phyloP scores from a whole-genome alignment of 1,139 yeast genomes.

The Protomyces lactucae-debilis region DNA sequence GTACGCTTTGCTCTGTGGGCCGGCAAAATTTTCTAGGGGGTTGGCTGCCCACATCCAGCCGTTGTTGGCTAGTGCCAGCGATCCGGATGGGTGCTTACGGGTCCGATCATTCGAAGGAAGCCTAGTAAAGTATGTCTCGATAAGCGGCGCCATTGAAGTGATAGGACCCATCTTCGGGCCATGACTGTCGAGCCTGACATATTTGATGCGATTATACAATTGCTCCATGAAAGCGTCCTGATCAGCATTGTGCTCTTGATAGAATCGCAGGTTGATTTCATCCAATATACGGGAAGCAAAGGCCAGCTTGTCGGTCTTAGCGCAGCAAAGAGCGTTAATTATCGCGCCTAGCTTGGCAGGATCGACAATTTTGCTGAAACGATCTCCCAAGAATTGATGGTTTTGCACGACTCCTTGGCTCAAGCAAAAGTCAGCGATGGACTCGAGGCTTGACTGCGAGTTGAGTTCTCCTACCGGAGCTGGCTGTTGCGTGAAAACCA shows the following conservation, averaged over 20 bases:
- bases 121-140: conserved; percentile 84
- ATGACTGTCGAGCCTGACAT: conserved; percentile 65
- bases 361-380: conserved; percentile 56
- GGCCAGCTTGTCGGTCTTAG: conserved; percentile 45
- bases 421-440: conserved; percentile 20
- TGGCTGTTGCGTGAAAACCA: neutral
- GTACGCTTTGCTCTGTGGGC: conserved; percentile 70
- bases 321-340: conserved; percentile 42
- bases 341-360: conserved; percentile 48
- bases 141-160: conserved; percentile 54
- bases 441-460: conserved; percentile 9
- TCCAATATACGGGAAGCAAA: conserved; percentile 50
- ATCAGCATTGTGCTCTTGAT: conserved; percentile 73
- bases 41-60: conserved; percentile 99
- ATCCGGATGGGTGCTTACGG: conserved; percentile 50
- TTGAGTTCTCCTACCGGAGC: neutral
- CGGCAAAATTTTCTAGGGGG: conserved; percentile 89
- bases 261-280: conserved; percentile 68
- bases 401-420: conserved; percentile 9
- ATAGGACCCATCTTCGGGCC: conserved; percentile 77
- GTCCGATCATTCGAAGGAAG: conserved; percentile 41
- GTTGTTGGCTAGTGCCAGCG: conserved; percentile 76
- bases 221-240: conserved; percentile 59
- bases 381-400: conserved; percentile 43
- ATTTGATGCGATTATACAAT: conserved; percentile 67